Base-by-base conservation (phyloP, 2,329 filamentous ascomycete genomes). In the Colletotrichum eremochloae region DNA sequence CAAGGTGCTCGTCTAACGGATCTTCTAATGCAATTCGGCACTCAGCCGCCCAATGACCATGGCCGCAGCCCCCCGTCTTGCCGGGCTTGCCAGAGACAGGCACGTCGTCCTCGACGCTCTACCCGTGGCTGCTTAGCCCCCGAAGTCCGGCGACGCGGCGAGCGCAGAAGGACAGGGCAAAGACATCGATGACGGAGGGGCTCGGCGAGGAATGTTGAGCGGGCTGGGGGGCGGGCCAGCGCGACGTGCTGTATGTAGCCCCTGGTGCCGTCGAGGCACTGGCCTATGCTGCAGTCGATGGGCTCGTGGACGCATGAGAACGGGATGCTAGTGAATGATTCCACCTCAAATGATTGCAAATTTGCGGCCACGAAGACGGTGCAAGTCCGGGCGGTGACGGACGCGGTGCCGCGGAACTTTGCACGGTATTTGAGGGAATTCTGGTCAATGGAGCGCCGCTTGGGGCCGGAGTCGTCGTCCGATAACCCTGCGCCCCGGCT, bases 181-280 rank as follows among this genome's bases (percentile, higher is more conserved):
- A 24, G 24, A 24, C 24, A 24, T 24, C 24, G 24, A 24, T 24
- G 24, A 24, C 24, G 24, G 24, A 24, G 24, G 24, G 24, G 24
- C 24, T 24, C 24, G 24, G 24, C 24, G 24, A 24, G 24, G 24
- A 24, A 24, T 61, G 1, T 36, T 33, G 6, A 58, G 62, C 14
- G 40, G 63, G 55, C 44, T 63, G 40, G 58, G 61, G 20, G 69
- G 38, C 2, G 81, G 81, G 20, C 33, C 33, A 5, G 40, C 2
- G 84, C 83, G 38, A 86, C 86, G 11, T 82, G 81, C 78, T 82
- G 84, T 78, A 86, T 82, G n/a, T 53, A 52, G 29, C 33, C 62
- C 11, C 53, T 33, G 14, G 1, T 29, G 18, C 8, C 44, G 44
- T 66, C 46, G 29, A 66, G 55, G n/a, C 55, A 61, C 1, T 29